Percentiles rank a stretch among this genome's conserved stretches.
phyloP scores from a whole-genome alignment of 2,329 filamentous ascomycete species.

The Colletotrichum gigasporum region DNA sequence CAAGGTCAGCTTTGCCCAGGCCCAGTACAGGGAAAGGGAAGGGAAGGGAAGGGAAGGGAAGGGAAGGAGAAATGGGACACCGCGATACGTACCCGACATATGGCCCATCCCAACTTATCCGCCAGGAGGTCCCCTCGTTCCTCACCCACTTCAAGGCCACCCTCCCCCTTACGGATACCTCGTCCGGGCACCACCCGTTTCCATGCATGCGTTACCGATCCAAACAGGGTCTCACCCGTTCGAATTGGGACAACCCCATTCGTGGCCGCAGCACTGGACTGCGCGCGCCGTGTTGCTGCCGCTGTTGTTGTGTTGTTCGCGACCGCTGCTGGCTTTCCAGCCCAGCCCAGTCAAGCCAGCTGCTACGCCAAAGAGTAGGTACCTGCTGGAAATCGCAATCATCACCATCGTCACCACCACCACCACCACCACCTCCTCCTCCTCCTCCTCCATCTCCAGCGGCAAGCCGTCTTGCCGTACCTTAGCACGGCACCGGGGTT shows the following conservation, averaged over 20 bases:
- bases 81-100: not conserved
- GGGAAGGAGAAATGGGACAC: too few relatives aligned
- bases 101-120: too few relatives aligned
- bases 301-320: too few relatives aligned
- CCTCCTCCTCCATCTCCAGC: too few relatives aligned
- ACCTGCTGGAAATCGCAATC: not conserved
- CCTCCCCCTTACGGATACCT: not conserved
- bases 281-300: too few relatives aligned
- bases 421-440: not conserved
- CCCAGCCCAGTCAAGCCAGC: too few relatives aligned
- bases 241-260: not conserved
- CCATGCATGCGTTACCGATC: constrained; percentile 1
- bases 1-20: too few relatives aligned
- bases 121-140: not conserved
- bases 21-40: not conserved
- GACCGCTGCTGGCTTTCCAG: too few relatives aligned
- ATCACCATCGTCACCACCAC: not conserved
- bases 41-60: not conserved
- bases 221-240: not conserved
- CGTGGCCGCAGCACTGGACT: too few relatives aligned
- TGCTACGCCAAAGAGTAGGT: too few relatives aligned
- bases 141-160: not conserved
- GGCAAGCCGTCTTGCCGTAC: not conserved
- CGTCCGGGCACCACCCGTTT: not conserved
- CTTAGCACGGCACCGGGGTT: constrained; percentile 5